phyloP scores from a whole-genome alignment of 192 early-diverging fungal genomes.

The Dimargaris xerosporica region DNA sequence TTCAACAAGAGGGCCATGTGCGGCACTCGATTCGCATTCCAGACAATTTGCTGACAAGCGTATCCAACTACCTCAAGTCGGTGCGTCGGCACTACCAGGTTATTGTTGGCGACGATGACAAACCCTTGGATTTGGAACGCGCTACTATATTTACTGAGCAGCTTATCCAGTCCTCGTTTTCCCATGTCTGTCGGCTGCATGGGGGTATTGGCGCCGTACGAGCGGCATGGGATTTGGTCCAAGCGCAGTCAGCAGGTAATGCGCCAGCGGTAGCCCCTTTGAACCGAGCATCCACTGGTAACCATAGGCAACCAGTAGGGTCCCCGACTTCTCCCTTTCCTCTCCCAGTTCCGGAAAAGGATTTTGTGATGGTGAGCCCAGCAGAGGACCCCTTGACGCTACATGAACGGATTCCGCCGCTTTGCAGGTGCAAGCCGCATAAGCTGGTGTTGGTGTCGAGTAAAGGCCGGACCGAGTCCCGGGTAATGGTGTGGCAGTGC shows the following conservation, averaged over 20 bases:
- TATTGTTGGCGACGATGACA: neutral
- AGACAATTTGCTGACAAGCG: neutral
- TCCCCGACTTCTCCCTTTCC: no score
- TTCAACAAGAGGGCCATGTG: neutral
- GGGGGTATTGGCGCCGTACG: neutral
- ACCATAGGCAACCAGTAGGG: no score
- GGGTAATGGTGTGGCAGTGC: neutral
- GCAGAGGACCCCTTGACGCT: no score
- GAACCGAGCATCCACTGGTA: neutral
- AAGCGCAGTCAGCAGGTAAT: neutral
- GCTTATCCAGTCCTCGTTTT: neutral
- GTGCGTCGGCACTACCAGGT: neutral
- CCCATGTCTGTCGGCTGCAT: neutral
- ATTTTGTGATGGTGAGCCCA: no score
- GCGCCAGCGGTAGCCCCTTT: neutral
- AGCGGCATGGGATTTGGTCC: neutral
- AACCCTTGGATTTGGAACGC: neutral
- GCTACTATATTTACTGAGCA: neutral
- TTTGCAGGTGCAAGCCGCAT: neutral
- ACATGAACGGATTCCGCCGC: neutral
- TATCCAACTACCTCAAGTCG: neutral
- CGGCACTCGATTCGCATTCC: neutral
- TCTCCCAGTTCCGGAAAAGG: no score
- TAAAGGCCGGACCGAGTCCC: neutral
- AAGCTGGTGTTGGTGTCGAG: neutral